These are phyloP conservation scores for Huntiella savannae DNA, from an alignment of 2,329 filamentous ascomycete genomes.

Conservation along the genomic window DNA sequence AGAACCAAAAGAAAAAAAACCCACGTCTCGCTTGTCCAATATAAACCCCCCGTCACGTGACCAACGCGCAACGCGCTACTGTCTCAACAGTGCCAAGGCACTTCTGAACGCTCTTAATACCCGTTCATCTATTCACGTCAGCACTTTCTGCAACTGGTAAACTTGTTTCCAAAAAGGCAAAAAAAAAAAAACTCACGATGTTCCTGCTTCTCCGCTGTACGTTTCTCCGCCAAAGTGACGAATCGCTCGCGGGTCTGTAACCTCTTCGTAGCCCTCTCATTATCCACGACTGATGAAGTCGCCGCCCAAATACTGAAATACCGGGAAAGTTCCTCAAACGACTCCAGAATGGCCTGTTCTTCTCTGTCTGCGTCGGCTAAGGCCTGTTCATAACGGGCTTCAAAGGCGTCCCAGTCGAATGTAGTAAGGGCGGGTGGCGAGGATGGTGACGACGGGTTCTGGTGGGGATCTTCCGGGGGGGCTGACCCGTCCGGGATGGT, in stretches of 20 bases:
- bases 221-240: conserved; percentile 55
- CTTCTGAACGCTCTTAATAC: conserved; percentile 45
- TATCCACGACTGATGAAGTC: conserved; percentile 52
- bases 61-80: background rate
- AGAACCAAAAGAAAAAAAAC: too few species aligned
- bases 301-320: conserved; percentile 66
- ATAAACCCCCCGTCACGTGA: background rate
- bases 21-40: background rate
- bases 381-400: conserved; percentile 46
- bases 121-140: conserved; percentile 18
- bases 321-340: conserved; percentile 48
- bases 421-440: conserved; percentile 22
- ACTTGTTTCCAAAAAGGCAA: background rate
- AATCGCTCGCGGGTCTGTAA: conserved; percentile 62
- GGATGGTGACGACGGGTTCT: conserved; percentile 20
- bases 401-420: conserved; percentile 65
- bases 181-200: conserved; percentile 51
- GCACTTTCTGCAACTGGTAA: too few species aligned
- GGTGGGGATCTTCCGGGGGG: background rate
- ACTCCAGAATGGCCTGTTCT: conserved; percentile 46
- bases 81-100: conserved; percentile 34
- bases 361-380: conserved; percentile 42
- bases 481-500: background rate
- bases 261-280: conserved; percentile 57
- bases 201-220: conserved; percentile 52